Evolutionary conservation across 805 yeast species (phyloP), one percentile per base, ranked within the genome.

Genomic region (Yarrowia sp.): DNA sequence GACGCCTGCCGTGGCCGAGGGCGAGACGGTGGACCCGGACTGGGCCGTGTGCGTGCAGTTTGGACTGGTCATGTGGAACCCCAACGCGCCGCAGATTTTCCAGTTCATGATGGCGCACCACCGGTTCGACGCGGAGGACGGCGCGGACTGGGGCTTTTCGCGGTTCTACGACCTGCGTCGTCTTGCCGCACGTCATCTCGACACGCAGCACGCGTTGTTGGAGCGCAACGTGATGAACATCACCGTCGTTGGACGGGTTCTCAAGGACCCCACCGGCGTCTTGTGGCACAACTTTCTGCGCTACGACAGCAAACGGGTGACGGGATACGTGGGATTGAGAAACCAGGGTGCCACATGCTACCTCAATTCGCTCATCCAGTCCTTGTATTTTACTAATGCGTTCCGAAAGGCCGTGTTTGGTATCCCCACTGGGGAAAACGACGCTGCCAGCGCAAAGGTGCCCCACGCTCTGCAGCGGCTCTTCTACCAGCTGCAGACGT

Each of bases 261-360:
- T 94, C 71, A 88, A 90, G 72, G 99, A 95, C 78, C 87, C 92
- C 26, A 95, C 99, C 0, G 97, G 97, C 2, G 97, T 93, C 0
- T 81, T 95, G 70, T 95, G 98, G 97, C 96, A 92, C 76, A 90
- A 89, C 76, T 92, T 92, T 73, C 71, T 83, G 49, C 89, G 91
- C 74, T 80, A 80, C 78, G 92, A 95, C 78, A 92, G 98, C 1
- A 92, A 92, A 76, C 85, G 87, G 73, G 87, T 82, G 66, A 91
- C 98, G 0, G 98, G 98, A 0, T 92, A 83, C 76, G 97, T 92
- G 9, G 99, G 99, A 0, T 85, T 95, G 71, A 89, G 87, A 72
- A 95, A 95, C 75, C 99, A 95, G 80, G 99, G 99, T 71, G 99
- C 99, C 1, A 95, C 99, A 0, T 95, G 99, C 78, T 95, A 95